These are phyloP conservation scores for Mallotus repandus DNA, from an alignment of 441 rosid species.

Conservation along the genomic window DNA sequence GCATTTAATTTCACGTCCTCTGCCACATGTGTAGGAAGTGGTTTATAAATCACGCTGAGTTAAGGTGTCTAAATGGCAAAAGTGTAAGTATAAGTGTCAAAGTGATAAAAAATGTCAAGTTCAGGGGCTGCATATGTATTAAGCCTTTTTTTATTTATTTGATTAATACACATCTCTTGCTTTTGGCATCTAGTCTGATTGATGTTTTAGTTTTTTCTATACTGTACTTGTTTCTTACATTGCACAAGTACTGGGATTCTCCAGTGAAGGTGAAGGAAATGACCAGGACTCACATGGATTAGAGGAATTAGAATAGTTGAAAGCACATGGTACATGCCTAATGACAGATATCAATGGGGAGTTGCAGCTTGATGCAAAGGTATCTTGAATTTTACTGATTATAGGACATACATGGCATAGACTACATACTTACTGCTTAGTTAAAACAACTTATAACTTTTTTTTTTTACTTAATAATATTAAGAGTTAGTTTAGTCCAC, in stretches of 20 bases:
- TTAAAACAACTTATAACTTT: not conserved
- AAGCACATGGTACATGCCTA: slow-evolving; percentile 82
- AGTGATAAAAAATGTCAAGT: too few species aligned
- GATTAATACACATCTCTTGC: too few species aligned
- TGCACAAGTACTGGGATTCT: slow-evolving; percentile 73
- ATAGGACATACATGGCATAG: not conserved
- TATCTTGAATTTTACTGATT: slow-evolving; percentile 22
- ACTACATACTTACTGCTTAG: not conserved
- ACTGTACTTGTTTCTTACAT: slow-evolving; percentile 74
- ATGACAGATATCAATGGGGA: slow-evolving; percentile 62
- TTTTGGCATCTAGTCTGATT: too few species aligned
- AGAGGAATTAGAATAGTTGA: slow-evolving; percentile 90
- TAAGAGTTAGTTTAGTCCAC: not conserved
- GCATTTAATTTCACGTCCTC: too few species aligned
- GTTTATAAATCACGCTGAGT: too few species aligned
- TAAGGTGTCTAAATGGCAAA: too few species aligned
- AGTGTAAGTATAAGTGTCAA: too few species aligned
- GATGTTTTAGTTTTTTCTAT: too few species aligned
- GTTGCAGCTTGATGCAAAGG: slow-evolving; percentile 85
- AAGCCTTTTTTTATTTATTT: too few species aligned
- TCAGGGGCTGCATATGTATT: too few species aligned
- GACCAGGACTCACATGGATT: slow-evolving; percentile 55
- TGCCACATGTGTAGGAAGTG: too few species aligned
- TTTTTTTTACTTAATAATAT: not conserved
- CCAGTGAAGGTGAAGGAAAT: slow-evolving; percentile 42